These are phyloP conservation scores for Rubroshorea leprosula DNA, from an alignment of 345 rosid genomes.

Conservation along the genomic window DNA sequence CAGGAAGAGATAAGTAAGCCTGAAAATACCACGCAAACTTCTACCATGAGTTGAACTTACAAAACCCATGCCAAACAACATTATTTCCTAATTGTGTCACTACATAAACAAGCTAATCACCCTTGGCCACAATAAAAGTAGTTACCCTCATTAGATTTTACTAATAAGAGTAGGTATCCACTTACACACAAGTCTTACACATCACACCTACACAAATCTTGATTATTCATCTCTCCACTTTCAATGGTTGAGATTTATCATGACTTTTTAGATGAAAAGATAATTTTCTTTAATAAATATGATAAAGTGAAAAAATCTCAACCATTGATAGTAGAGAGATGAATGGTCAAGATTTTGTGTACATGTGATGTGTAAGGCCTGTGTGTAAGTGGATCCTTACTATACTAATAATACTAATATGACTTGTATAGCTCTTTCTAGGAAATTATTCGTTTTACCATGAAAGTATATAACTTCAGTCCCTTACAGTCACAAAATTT, in stretches of 20 bases:
- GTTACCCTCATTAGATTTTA: not conserved
- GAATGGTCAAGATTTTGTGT: no score
- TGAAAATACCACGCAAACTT: slow-evolving; percentile 25
- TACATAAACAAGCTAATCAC: not conserved
- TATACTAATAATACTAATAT: not conserved
- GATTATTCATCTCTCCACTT: no score
- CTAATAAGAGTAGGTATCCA: no score
- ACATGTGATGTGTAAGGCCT: no score
- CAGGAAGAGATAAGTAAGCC: slow-evolving; percentile 90
- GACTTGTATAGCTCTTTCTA: not conserved
- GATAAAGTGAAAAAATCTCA: no score
- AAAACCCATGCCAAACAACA: slow-evolving; percentile 6
- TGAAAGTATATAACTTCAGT: not conserved
- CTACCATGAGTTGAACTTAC: slow-evolving; percentile 11
- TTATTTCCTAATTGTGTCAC: slow-evolving; percentile 5
- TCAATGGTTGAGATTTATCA: no score
- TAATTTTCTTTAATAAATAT: no score
- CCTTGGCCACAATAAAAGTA: not conserved
- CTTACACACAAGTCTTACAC: no score
- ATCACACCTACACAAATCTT: no score
- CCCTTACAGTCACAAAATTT: not conserved
- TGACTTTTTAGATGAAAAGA: no score
- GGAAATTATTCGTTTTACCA: not conserved
- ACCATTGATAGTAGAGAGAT: no score
- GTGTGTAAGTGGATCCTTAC: no score